phyloP scores from a whole-genome alignment of 139 green algal genomes.

The Pleodorina starrii region DNA sequence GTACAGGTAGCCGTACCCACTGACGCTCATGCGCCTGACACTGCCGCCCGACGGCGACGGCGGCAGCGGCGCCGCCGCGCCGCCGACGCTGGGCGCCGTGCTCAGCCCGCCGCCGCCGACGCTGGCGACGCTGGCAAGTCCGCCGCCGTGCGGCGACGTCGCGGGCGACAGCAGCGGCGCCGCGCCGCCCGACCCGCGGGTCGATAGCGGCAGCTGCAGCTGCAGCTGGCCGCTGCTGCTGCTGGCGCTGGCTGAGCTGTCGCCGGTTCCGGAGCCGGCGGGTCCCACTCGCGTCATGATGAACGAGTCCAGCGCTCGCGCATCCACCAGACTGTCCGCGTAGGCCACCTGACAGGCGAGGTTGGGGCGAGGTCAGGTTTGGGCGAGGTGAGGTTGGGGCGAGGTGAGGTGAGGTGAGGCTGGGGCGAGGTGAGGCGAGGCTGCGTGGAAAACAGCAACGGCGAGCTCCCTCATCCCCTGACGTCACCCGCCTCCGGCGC shows the following conservation, averaged over 20 bases:
- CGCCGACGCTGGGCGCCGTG: too few relatives aligned
- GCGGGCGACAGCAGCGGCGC: not conserved
- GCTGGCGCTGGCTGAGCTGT: not conserved
- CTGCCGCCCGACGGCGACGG: not conserved
- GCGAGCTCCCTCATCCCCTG: too few relatives aligned
- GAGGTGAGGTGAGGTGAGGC: too few relatives aligned
- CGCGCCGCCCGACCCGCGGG: not conserved
- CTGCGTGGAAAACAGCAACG: too few relatives aligned
- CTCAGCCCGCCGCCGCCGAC: too few relatives aligned
- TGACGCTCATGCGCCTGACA: not conserved
- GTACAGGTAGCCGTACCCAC: not conserved
- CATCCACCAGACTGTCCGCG: conserved; percentile 37
- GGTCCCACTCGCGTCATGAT: not conserved
- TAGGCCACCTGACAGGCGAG: too few relatives aligned
- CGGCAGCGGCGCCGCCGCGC: not conserved
- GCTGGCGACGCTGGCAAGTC: too few relatives aligned
- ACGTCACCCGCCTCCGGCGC: too few relatives aligned
- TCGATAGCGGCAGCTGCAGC: not conserved
- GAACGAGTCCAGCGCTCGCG: conserved; percentile 29
- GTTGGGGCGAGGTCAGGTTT: too few relatives aligned
- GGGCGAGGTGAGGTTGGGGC: too few relatives aligned
- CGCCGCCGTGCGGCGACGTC: not conserved
- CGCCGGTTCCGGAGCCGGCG: not conserved
- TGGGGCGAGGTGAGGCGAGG: too few relatives aligned
- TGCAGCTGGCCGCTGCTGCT: not conserved